These are phyloP conservation scores for Phytopythium sindhum DNA, from an alignment of 352 stramenopile species.

Conservation along the genomic window DNA sequence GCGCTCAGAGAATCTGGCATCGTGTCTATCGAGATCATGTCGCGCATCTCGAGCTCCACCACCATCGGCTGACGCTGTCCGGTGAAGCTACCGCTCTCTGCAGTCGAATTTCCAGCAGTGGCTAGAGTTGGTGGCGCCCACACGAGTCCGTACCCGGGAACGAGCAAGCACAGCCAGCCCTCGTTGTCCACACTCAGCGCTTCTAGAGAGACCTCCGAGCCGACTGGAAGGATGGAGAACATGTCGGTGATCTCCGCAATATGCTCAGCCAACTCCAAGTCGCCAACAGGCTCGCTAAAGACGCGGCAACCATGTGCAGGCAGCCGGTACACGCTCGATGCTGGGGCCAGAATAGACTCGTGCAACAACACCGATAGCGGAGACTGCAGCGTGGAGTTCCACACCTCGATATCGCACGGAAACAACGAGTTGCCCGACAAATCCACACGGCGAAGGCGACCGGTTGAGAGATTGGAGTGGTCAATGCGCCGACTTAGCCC, in stretches of 20 bases:
- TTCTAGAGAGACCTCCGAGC: background rate
- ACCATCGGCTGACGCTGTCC: background rate
- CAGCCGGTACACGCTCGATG: background rate
- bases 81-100: background rate
- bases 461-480: too few relatives aligned
- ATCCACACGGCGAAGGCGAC: constrained; percentile 1
- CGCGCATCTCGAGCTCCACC: background rate
- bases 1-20: background rate
- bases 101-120: background rate
- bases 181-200: background rate
- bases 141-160: constrained; percentile 7
- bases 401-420: constrained; percentile 2
- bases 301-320: background rate
- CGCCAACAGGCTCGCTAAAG: background rate
- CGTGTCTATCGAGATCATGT: background rate
- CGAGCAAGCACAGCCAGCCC: constrained; percentile 2
- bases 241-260: background rate
- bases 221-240: background rate
- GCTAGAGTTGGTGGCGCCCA: background rate
- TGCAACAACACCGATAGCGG: background rate
- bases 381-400: background rate
- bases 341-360: background rate
- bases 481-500: background rate
- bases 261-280: background rate
- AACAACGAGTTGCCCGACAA: constrained; percentile 6